Conservation (phyloP, 2,329 filamentous ascomycete genomes). For the Thyridium curvatum region DNA sequence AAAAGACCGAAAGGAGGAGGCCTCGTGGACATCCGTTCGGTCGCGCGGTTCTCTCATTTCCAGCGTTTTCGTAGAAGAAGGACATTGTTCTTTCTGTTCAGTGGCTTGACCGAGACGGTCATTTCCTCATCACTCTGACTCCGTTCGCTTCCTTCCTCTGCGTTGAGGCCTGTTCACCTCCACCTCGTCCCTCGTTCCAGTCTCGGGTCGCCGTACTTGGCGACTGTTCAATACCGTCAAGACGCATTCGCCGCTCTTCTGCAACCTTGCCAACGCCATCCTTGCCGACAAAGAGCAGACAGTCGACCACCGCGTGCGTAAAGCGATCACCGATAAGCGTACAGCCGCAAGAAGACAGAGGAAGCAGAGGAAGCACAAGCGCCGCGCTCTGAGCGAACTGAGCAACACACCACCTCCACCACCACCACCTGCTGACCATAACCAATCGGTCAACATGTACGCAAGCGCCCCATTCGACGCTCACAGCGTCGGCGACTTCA, state of each 20-base stretch:
- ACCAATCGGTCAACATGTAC: slow-evolving; percentile 32
- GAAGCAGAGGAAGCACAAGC: slow-evolving; percentile 12
- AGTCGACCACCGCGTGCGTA: slow-evolving; percentile 3
- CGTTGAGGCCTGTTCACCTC: background rate
- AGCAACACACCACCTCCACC: slow-evolving; percentile 7
- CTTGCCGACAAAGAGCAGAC: slow-evolving; percentile 26
- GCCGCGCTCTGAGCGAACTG: slow-evolving; percentile 11
- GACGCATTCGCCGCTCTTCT: slow-evolving; percentile 67
- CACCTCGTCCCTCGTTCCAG: background rate
- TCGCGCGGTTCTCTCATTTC: slow-evolving; percentile 8
- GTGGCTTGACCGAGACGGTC: slow-evolving; percentile 3
- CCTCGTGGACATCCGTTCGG: background rate
- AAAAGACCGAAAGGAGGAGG: too few species aligned
- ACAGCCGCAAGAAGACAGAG: slow-evolving; percentile 16
- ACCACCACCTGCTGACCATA: slow-evolving; percentile 4
- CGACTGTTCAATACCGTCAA: slow-evolving; percentile 41
- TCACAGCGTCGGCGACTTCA: slow-evolving; percentile 31
- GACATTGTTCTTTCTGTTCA: slow-evolving; percentile 3
- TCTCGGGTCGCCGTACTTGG: slow-evolving; percentile 1
- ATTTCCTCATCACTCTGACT: background rate
- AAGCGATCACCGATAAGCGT: slow-evolving; percentile 7
- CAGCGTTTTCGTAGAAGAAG: slow-evolving; percentile 3
- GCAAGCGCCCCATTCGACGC: too few species aligned
- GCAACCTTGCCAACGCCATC: slow-evolving; percentile 44
- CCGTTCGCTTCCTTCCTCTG: background rate